phyloP scores from a whole-genome alignment of 345 rosid species.

The Camelina neglecta region DNA sequence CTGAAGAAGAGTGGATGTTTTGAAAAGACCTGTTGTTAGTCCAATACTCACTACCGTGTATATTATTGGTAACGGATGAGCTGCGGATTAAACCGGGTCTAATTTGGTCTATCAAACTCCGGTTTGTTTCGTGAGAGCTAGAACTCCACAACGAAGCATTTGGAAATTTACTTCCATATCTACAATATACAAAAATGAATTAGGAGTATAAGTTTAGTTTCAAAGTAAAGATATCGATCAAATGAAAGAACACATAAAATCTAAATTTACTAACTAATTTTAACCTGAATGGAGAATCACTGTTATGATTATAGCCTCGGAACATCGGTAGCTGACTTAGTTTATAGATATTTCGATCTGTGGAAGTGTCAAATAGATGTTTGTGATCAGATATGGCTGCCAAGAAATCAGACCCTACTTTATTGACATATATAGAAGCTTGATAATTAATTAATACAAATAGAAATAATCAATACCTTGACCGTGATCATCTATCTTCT shows the following conservation, averaged over 20 bases:
- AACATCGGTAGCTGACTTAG: conserved; percentile 83
- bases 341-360: conserved; percentile 68
- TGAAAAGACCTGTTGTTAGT: conserved; percentile 34
- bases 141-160: conserved; percentile 61
- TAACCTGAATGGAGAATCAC: conserved; percentile 62
- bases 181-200: conserved; percentile 32
- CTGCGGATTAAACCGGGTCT: conserved; percentile 46
- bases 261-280: not conserved
- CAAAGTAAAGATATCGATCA: conserved; percentile 7
- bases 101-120: conserved; percentile 48
- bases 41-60: conserved; percentile 39
- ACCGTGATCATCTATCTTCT: conserved; percentile 67
- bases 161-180: conserved; percentile 50
- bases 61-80: conserved; percentile 44
- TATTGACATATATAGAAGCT: not conserved
- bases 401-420: conserved; percentile 42
- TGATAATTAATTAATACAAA: conserved; percentile 1
- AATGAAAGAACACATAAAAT: not conserved
- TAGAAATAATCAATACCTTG: conserved; percentile 54
- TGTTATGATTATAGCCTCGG: conserved; percentile 53
- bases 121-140: conserved; percentile 48
- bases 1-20: conserved; percentile 37
- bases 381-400: conserved; percentile 64
- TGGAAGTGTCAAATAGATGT: conserved; percentile 61
- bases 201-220: not conserved